These are phyloP conservation scores for Dendrocalamus latiflorus DNA, from an alignment of 202 grass and related monocot species.

Conservation along the genomic window DNA sequence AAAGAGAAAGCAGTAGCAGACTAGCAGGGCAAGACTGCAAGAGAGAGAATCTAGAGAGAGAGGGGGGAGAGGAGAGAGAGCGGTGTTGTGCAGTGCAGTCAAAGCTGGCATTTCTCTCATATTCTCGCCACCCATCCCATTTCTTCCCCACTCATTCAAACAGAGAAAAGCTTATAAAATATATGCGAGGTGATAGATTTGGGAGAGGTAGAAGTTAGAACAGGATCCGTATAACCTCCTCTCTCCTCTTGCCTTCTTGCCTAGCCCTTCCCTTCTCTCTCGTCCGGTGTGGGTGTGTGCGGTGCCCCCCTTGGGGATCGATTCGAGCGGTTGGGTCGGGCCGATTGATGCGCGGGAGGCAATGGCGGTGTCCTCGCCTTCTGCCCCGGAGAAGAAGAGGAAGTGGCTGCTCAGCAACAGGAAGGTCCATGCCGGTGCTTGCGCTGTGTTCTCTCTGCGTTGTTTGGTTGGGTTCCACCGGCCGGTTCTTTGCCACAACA, in stretches of 20 bases:
- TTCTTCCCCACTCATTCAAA: constrained; percentile 29
- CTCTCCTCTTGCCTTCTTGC: background rate
- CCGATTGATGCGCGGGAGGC: constrained; percentile 53
- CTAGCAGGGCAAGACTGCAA: no score
- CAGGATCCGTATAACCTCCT: constrained; percentile 33
- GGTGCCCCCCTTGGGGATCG: background rate
- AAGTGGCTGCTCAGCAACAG: constrained; percentile 84
- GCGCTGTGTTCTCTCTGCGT: background rate
- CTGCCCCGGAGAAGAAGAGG: constrained; percentile 77
- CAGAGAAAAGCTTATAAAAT: constrained; percentile 31
- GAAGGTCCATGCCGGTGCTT: constrained; percentile 55
- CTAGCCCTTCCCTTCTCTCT: background rate
- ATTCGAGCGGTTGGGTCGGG: background rate
- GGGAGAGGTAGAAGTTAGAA: constrained; percentile 5
- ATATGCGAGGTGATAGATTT: constrained; percentile 31
- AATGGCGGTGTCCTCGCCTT: constrained; percentile 76
- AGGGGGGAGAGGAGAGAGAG: background rate
- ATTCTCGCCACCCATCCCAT: constrained; percentile 13
- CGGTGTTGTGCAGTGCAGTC: constrained; percentile 28
- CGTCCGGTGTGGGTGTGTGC: background rate
- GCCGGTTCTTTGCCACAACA: background rate
- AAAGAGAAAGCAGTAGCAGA: constrained; percentile 68
- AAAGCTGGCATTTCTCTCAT: constrained; percentile 63
- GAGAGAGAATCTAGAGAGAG: background rate
- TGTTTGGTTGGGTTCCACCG: background rate